Conservation (phyloP, 2,329 filamentous ascomycete genomes). For the Penicillium thymicola region DNA sequence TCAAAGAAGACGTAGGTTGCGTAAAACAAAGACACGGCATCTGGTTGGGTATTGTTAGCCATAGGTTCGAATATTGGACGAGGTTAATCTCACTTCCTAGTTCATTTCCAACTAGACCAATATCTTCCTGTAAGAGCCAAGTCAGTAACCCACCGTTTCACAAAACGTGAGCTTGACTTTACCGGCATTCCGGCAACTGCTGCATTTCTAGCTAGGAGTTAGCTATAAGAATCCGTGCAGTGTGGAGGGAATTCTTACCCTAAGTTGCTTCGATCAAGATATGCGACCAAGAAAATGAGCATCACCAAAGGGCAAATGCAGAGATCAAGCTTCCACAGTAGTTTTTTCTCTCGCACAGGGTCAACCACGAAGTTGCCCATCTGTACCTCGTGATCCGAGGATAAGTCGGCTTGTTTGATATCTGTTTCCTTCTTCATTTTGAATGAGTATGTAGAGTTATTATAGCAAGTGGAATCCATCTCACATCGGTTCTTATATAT, state of each 20-base stretch:
- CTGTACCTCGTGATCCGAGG: conserved; percentile 12
- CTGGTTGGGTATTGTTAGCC: conserved; percentile 17
- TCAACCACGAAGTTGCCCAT: conserved; percentile 30
- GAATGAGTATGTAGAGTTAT: background rate
- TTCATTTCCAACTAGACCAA: conserved; percentile 37
- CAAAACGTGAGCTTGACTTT: background rate
- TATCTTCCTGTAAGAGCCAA: conserved; percentile 14
- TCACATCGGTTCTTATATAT: conserved; percentile 1
- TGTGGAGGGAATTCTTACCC: conserved; percentile 32
- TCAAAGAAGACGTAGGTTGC: conserved; percentile 45
- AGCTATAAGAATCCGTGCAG: background rate
- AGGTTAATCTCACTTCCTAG: conserved; percentile 25
- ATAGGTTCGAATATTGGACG: conserved; percentile 18
- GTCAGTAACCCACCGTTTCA: background rate
- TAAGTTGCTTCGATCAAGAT: conserved; percentile 50
- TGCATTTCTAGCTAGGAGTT: conserved; percentile 7
- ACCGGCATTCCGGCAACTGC: conserved; percentile 15
- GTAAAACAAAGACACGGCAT: conserved; percentile 44
- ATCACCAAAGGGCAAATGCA: conserved; percentile 47
- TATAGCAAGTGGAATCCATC: background rate
- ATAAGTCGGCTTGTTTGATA: conserved; percentile 5
- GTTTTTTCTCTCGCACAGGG: conserved; percentile 36
- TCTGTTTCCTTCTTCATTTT: conserved; percentile 9
- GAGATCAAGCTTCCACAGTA: conserved; percentile 44
- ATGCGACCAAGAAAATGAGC: conserved; percentile 49